Conservation (phyloP, 768 basidiomycete species). For the Suillus subalutaceus region DNA sequence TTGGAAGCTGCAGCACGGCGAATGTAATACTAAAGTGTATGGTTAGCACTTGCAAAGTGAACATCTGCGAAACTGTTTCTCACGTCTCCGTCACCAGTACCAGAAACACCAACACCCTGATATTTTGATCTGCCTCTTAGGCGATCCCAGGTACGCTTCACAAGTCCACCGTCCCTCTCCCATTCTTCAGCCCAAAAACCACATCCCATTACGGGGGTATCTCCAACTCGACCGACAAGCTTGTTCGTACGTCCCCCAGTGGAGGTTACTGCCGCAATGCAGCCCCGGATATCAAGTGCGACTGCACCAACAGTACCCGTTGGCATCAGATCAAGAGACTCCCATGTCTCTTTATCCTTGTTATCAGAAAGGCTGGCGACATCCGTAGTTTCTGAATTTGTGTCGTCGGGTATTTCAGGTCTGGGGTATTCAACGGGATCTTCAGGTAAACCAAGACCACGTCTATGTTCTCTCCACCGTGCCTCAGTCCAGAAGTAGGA, state of each 20-base stretch:
- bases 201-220: conserved; percentile 76
- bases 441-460: conserved; percentile 73
- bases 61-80: conserved; percentile 24
- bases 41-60: conserved; percentile 12
- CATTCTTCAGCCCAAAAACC: conserved; percentile 90
- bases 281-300: conserved; percentile 73
- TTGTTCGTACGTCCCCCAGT: conserved; percentile 87
- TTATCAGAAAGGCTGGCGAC: conserved; percentile 20
- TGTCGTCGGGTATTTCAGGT: conserved; percentile 17
- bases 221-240: conserved; percentile 79
- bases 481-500: conserved; percentile 78
- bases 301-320: conserved; percentile 87
- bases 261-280: conserved; percentile 73
- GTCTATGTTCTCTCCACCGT: conserved; percentile 78
- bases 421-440: conserved; percentile 49
- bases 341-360: conserved; percentile 9
- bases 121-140: conserved; percentile 35
- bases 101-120: conserved; percentile 72
- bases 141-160: conserved; percentile 43
- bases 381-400: conserved; percentile 21
- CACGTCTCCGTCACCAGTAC: conserved; percentile 87
- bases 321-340: conserved; percentile 59
- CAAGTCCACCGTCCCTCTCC: conserved; percentile 38
- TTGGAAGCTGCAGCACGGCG: conserved; percentile 67
- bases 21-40: conserved; percentile 67